Evolutionary conservation across 2,329 filamentous ascomycete genomes (phyloP).

Genomic region (Alternaria metachromatica): DNA sequence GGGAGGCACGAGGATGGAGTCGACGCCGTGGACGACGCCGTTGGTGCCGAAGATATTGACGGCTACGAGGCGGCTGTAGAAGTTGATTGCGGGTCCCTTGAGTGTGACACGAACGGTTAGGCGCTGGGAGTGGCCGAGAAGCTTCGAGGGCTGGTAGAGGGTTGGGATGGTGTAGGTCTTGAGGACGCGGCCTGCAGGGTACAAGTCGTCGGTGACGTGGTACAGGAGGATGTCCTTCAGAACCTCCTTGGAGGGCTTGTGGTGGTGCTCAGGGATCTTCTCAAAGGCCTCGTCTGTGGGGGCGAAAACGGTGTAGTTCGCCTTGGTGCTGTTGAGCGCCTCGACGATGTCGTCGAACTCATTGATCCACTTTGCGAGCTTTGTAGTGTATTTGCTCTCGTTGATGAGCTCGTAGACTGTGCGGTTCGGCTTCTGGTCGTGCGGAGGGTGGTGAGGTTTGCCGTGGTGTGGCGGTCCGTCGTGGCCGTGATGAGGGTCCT

Average conservation of each 20-base stretch:
- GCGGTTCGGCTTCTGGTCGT: conserved; percentile 61
- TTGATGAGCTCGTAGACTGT: conserved; percentile 83
- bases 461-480: conserved; percentile 44
- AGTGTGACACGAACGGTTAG: conserved; percentile 70
- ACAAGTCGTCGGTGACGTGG: conserved; percentile 73
- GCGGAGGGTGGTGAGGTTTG: conserved; percentile 46
- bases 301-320: conserved; percentile 82
- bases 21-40: conserved; percentile 80
- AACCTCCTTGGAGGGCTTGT: conserved; percentile 72
- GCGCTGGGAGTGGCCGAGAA: conserved; percentile 65
- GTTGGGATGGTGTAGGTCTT: conserved; percentile 77
- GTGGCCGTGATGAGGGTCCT: conserved; percentile 39
- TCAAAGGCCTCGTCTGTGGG: conserved; percentile 80
- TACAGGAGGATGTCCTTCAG: conserved; percentile 75
- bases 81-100: conserved; percentile 75
- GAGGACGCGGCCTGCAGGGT: conserved; percentile 71
- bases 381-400: conserved; percentile 76
- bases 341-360: conserved; percentile 75
- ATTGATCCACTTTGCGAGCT: conserved; percentile 76
- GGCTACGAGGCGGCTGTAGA: conserved; percentile 73
- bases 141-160: conserved; percentile 50
- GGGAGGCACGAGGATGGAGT: conserved; percentile 78
- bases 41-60: conserved; percentile 77
- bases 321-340: conserved; percentile 73
- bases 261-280: conserved; percentile 62